Evolutionary conservation across 129 eudicot species (phyloP).

Genomic region (Kitagawia praeruptora): DNA sequence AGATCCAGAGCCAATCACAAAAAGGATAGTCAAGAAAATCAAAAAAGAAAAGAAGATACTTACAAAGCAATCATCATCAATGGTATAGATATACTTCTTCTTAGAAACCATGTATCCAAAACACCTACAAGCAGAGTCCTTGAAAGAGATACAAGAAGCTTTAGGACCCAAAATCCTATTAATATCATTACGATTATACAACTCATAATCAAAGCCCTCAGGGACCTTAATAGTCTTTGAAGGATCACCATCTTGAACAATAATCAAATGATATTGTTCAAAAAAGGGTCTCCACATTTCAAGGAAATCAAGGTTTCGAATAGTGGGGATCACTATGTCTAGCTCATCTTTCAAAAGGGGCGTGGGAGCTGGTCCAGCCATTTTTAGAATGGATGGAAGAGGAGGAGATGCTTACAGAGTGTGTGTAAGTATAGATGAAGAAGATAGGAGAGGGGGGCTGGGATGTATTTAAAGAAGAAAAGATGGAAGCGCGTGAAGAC

Average conservation of each 20-base stretch:
- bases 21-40: not conserved
- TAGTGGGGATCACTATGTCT: constrained; percentile 49
- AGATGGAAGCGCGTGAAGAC: not conserved
- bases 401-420: not conserved
- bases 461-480: not conserved
- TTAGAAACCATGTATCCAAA: constrained; percentile 47
- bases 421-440: not conserved
- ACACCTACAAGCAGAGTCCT: constrained; percentile 58
- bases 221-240: constrained; percentile 39
- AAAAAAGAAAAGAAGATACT: constrained; percentile 11
- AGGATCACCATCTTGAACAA: constrained; percentile 62
- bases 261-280: constrained; percentile 48
- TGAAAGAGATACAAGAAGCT: constrained; percentile 48
- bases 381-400: not conserved
- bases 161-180: constrained; percentile 51
- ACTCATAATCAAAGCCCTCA: constrained; percentile 51
- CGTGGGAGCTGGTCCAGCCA: constrained; percentile 2
- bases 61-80: constrained; percentile 66
- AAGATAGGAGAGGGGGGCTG: not conserved
- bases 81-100: constrained; percentile 57
- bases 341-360: constrained; percentile 52
- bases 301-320: constrained; percentile 53
- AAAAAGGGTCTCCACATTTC: constrained; percentile 61
- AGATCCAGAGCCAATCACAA: not conserved
- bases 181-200: constrained; percentile 49